Evolutionary conservation across 306 rosid genomes (phyloP), one percentile per base, ranked within the genome.

Genomic region (Benincasa hispida): DNA sequence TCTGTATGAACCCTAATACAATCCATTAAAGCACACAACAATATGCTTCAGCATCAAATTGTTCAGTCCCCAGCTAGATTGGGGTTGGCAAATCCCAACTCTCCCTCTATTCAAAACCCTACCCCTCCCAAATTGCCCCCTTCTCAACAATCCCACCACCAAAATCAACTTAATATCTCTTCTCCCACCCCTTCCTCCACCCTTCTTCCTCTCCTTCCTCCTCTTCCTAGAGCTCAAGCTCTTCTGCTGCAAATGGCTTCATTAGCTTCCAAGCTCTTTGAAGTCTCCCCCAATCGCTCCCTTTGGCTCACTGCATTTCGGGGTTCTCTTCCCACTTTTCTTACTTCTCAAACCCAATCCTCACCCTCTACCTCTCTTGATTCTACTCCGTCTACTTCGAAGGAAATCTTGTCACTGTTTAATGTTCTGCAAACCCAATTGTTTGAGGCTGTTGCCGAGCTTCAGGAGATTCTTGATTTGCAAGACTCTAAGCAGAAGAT

Each of bases 11-110:
- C 74, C n/a, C 53, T 68, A 68, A 68, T 41, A 10, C 13, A 28
- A 67, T 42, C 12, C 55, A 22, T 68, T 68, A 32, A 42, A 68
- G 50, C 5, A 22, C 53, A 41, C 24, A 77, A 34, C 67, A 81
- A 87, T 80, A 88, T 88, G 96, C 86, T 90, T 78, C 97, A 92
- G 65, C 92, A 83, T 76, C 97, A 88, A 83, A 81, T 92, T 58
- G 96, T 83, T 11, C 97, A 88, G 59, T 93, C 98, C 54, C 97
- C 98, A 5, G 96, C 97, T 2, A 87, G 98, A 80, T 83, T 93
- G 21, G 97, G 96, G 78, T 89, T 93, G 17, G 76, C 93, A 0
- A 91, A 91, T 78, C 96, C 97, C 1, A 87, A 86, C 57, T 93
- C 98, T 0, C 98, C 97, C 0, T 87, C 93, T 22, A 81, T 93